A percentile compares a stretch with the other conserved stretches of the same genome.
These are phyloP conservation scores for Halocafeteria seosinensis DNA, from an alignment of 108 stramenopile genomes.

Conservation along the genomic window DNA sequence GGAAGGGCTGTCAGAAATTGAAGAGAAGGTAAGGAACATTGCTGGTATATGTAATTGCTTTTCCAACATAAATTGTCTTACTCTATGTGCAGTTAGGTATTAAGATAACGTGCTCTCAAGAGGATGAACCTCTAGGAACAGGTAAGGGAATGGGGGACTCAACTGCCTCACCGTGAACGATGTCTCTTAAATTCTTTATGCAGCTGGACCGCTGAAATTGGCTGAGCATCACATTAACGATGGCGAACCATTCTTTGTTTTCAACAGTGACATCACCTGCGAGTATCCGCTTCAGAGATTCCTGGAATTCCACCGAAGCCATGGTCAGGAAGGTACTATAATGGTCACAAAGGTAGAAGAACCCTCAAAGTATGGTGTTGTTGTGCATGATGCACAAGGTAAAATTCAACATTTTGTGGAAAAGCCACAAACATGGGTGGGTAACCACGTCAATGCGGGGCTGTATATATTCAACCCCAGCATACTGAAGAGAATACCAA, in stretches of 20 bases:
- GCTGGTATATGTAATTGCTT: neutral
- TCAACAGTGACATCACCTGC: constrained; percentile 5
- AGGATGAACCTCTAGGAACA: neutral
- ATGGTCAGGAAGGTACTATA: neutral
- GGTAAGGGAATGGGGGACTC: no score
- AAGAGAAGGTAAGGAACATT: neutral
- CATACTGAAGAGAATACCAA: neutral
- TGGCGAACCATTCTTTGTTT: constrained; percentile 1
- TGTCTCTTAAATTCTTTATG: no score
- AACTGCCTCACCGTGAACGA: no score
- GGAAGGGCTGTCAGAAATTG: neutral
- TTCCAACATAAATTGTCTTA: neutral
- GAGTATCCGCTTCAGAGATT: neutral
- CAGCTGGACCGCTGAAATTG: neutral
- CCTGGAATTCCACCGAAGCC: constrained; percentile 1
- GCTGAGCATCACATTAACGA: neutral
- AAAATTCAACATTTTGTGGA: neutral
- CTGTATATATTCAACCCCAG: constrained; percentile 1
- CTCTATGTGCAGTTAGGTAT: neutral
- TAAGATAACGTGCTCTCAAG: neutral
- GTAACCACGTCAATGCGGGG: neutral
- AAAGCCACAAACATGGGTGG: neutral
- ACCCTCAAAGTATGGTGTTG: constrained; percentile 6
- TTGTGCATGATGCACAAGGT: neutral
- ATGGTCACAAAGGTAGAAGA: neutral